Percentiles rank a stretch among this genome's conserved stretches.
Conservation (phyloP, 1,284 basidiomycete species). For the Austroboletus sp. region DNA sequence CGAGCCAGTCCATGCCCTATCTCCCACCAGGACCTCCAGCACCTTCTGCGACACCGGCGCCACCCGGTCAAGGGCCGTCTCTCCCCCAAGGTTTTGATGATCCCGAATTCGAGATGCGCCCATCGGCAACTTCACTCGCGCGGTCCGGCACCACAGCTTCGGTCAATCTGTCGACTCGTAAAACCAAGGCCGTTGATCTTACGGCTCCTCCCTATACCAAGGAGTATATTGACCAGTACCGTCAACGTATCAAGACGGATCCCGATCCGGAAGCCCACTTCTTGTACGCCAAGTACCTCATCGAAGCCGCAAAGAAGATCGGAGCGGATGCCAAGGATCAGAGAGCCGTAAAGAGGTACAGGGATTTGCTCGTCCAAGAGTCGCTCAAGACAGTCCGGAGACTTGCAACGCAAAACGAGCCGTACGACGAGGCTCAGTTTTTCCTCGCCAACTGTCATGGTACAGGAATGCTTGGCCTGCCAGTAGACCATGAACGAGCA, state of each 20-base stretch:
- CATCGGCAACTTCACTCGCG: conserved; percentile 39
- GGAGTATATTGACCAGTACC: conserved; percentile 95
- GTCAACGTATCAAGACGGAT: conserved; percentile 93
- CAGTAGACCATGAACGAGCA: conserved; percentile 95
- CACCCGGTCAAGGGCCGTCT: conserved; percentile 18
- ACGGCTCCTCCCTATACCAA: conserved; percentile 88
- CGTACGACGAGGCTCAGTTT: conserved; percentile 97
- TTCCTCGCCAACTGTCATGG: conserved; percentile 97
- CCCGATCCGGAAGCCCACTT: conserved; percentile 99
- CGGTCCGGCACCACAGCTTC: conserved; percentile 54
- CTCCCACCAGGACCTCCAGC: conserved; percentile 26
- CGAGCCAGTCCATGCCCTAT: conserved; percentile 32
- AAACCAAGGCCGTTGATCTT: conserved; percentile 79
- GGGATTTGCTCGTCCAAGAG: conserved; percentile 83
- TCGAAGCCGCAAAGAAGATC: conserved; percentile 96
- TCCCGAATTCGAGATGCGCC: conserved; percentile 50
- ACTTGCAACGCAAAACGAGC: conserved; percentile 82
- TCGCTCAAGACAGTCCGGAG: conserved; percentile 88
- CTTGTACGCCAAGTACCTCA: conserved; percentile 92
- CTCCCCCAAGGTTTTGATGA: conserved; percentile 32
- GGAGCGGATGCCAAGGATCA: conserved; percentile 69
- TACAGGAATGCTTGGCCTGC: conserved; percentile 87
- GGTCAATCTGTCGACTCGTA: conserved; percentile 55
- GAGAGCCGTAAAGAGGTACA: conserved; percentile 79
- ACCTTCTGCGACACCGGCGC: conserved; percentile 16